phyloP scores from a whole-genome alignment of 352 stramenopile genomes.

The Globisporangium splendens region DNA sequence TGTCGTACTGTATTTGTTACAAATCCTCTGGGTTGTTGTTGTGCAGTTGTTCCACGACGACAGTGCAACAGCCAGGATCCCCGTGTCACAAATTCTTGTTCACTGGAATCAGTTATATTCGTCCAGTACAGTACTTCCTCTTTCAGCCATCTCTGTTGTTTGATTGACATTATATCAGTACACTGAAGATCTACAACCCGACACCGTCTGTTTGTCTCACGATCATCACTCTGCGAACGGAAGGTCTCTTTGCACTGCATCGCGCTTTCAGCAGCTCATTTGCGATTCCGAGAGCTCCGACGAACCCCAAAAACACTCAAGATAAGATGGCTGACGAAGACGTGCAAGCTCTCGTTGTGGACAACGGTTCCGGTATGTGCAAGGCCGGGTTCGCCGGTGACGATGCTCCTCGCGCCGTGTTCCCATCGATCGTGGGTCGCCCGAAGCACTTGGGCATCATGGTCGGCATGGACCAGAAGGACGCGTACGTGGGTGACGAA shows the following conservation, averaged over 20 bases:
- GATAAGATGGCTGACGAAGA: slow-evolving; percentile 30
- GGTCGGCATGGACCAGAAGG: slow-evolving; percentile 12
- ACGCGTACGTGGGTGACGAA: slow-evolving; percentile 18
- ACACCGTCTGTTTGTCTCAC: neutral
- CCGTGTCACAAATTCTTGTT: too few relatives aligned
- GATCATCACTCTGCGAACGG: neutral
- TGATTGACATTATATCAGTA: too few relatives aligned
- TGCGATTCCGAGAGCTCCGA: neutral
- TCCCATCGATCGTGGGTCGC: slow-evolving; percentile 57
- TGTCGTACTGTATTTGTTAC: neutral
- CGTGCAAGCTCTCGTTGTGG: slow-evolving; percentile 38
- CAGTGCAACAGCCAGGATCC: too few relatives aligned
- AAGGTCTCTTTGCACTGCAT: neutral
- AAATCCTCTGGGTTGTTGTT: neutral
- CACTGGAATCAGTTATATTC: too few relatives aligned
- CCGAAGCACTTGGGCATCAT: slow-evolving; percentile 20
- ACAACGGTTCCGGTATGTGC: slow-evolving; percentile 55
- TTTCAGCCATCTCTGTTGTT: too few relatives aligned
- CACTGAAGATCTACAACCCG: neutral
- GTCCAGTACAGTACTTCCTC: too few relatives aligned
- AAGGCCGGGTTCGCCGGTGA: slow-evolving; percentile 73
- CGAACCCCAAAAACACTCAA: slow-evolving; percentile 1
- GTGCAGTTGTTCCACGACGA: neutral
- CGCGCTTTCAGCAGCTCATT: neutral
- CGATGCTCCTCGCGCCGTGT: slow-evolving; percentile 66